phyloP scores from a whole-genome alignment of 164 flowering plant genomes.

The Piper betle region DNA sequence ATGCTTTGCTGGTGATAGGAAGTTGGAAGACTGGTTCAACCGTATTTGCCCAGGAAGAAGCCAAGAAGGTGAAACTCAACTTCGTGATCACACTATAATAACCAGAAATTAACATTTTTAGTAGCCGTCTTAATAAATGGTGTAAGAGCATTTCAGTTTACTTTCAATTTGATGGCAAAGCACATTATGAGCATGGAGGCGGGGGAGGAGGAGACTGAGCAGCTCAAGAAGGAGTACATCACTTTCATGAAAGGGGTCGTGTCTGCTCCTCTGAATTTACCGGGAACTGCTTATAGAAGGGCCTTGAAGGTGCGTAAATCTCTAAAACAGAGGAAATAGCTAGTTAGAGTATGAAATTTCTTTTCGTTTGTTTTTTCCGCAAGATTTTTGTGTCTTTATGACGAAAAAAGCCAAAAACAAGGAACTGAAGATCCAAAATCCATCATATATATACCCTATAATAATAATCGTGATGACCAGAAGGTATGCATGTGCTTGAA shows the following conservation, averaged over 20 bases:
- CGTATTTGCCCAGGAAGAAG: constrained; percentile 85
- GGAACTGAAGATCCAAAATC: too few relatives aligned
- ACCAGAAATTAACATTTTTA: not conserved
- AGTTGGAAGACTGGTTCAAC: constrained; percentile 46
- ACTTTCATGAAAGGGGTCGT: constrained; percentile 99
- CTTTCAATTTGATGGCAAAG: constrained; percentile 90
- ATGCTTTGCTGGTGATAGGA: constrained; percentile 48
- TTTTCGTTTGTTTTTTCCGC: not conserved
- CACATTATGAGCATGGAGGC: constrained; percentile 92
- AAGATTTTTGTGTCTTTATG: too few relatives aligned
- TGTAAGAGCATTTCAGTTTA: constrained; percentile 35
- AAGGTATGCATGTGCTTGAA: too few relatives aligned
- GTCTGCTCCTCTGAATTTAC: constrained; percentile 72
- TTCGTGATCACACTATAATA: not conserved
- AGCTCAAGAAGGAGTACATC: constrained; percentile 69
- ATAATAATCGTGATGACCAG: too few relatives aligned
- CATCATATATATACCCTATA: too few relatives aligned
- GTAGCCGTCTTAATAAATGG: not conserved
- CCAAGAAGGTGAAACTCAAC: constrained; percentile 55
- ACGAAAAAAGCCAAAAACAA: too few relatives aligned
- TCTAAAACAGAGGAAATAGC: not conserved
- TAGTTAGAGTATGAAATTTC: too few relatives aligned
- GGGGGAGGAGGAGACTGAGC: constrained; percentile 63
- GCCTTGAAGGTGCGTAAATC: constrained; percentile 45
- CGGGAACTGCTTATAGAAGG: constrained; percentile 75